Conservation (phyloP, 345 rosid species). For the Trapa incisa region DNA sequence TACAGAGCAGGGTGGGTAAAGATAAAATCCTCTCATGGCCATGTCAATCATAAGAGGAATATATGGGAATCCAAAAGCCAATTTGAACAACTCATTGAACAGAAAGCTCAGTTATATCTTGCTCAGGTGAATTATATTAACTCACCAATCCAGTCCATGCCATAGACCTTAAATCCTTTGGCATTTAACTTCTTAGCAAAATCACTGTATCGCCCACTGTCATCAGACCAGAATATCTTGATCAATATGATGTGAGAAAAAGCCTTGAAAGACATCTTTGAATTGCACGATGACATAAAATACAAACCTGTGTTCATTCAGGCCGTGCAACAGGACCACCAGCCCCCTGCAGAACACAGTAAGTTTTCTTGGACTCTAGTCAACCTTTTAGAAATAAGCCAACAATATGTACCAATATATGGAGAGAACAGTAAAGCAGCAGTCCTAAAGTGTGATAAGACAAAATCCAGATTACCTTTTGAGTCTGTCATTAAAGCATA, state of each 20-base stretch:
- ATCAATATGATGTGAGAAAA: background rate
- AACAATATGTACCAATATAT: background rate
- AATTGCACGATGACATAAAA: background rate
- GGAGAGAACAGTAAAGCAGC: background rate
- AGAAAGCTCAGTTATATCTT: background rate
- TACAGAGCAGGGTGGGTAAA: background rate
- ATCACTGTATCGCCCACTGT: constrained; percentile 73
- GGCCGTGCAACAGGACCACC: constrained; percentile 68
- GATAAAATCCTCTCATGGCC: background rate
- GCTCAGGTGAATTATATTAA: background rate
- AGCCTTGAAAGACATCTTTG: background rate
- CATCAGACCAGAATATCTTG: background rate
- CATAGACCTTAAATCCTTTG: constrained; percentile 77
- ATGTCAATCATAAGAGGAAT: background rate
- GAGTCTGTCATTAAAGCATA: too few relatives aligned
- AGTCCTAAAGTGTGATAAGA: background rate
- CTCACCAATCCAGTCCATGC: constrained; percentile 94
- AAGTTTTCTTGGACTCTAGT: background rate
- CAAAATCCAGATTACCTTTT: too few relatives aligned
- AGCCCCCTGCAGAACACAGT: constrained; percentile 49
- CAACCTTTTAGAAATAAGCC: background rate
- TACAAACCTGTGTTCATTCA: constrained; percentile 85
- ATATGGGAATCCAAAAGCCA: background rate
- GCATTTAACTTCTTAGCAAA: constrained; percentile 79
- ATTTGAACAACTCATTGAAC: background rate